These are phyloP conservation scores for Ophiostoma australiae DNA, from an alignment of 2,329 filamentous ascomycete species.

Conservation along the genomic window DNA sequence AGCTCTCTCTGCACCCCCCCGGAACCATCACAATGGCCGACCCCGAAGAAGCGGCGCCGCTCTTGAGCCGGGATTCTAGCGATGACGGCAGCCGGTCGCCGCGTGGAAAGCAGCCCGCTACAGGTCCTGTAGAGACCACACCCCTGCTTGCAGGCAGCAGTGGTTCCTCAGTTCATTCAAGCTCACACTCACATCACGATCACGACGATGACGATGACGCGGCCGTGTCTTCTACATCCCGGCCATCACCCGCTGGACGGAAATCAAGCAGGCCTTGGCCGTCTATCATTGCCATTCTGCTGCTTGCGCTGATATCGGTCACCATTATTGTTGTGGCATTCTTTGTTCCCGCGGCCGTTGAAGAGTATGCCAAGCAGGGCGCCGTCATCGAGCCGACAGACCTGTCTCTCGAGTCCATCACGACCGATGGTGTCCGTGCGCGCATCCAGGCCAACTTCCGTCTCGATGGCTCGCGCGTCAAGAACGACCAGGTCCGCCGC, in stretches of 20 bases:
- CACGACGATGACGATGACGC: conserved; percentile 7
- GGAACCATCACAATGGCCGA: conserved; percentile 38
- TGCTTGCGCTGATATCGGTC: conserved; percentile 59
- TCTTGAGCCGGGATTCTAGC: conserved; percentile 36
- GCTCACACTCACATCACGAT: neutral
- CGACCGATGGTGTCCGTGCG: conserved; percentile 67
- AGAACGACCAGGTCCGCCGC: conserved; percentile 64
- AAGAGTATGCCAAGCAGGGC: conserved; percentile 82
- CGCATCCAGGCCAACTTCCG: conserved; percentile 77
- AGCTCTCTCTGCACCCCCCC: neutral
- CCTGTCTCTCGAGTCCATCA: conserved; percentile 81
- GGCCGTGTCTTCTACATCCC: conserved; percentile 7
- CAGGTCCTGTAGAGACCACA: conserved; percentile 42
- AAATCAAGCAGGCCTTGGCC: conserved; percentile 61
- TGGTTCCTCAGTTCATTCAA: neutral
- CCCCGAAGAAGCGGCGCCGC: conserved; percentile 40
- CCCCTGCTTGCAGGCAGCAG: conserved; percentile 42
- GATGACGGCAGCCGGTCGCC: conserved; percentile 12
- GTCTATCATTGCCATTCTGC: conserved; percentile 65
- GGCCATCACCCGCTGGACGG: conserved; percentile 32
- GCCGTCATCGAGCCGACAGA: conserved; percentile 76
- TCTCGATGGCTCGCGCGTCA: conserved; percentile 72
- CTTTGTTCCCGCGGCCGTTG: conserved; percentile 70
- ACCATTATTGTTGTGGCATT: conserved; percentile 74
- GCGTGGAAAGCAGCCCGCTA: neutral